Evolutionary conservation across 1,139 yeast genomes (phyloP), one percentile per base, ranked within the genome.

Genomic region (Debaryomyces nepalensis): DNA sequence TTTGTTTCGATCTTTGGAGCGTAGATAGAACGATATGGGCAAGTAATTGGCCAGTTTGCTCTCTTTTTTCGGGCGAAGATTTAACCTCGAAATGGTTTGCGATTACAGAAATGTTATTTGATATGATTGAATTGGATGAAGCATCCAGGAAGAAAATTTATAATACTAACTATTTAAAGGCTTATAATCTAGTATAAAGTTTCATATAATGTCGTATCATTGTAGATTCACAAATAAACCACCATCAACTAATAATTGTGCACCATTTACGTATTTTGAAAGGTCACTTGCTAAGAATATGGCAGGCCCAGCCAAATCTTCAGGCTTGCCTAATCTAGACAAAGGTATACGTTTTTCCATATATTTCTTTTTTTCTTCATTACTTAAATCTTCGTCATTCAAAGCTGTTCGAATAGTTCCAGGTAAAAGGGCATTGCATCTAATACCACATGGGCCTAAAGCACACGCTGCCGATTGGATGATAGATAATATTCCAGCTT

Each of bases 281-380:
- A 72, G 49, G 38, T 73, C 79, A 46, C 75, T 67, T 1, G 77
- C 77, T 37, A 74, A 53, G 49, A 74, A 75, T 2, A 71, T 62
- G 7, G 73, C 76, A 3, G 79, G 79, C 0, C 79, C 79, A 2
- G 72, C 76, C 43, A 75, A 49, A 50, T 75, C 80, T 9, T 59
- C 56, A 2, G 78, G 66, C 10, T 53, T 49, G 0, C 79, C 80
- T 39, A 75, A 51, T 50, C 79, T 58, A 1, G 74, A 73, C 40
- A 75, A 53, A 5, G 79, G 79, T n/a, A 71, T 67, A 47, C 77
- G 56, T 2, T 61, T 61, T 42, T 63, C 67, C 74, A 70, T 68
- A 42, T 66, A 64, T 1, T 43, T 37, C 43, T 55, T 59, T 49
- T 67, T 67, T 3, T 42, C 50, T 4, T 57, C 58, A 40, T 68